A percentile compares a stretch with the other conserved stretches of the same genome.
Evolutionary conservation across 2,329 filamentous ascomycete species (phyloP).

Genomic region (Fusarium papillatum): DNA sequence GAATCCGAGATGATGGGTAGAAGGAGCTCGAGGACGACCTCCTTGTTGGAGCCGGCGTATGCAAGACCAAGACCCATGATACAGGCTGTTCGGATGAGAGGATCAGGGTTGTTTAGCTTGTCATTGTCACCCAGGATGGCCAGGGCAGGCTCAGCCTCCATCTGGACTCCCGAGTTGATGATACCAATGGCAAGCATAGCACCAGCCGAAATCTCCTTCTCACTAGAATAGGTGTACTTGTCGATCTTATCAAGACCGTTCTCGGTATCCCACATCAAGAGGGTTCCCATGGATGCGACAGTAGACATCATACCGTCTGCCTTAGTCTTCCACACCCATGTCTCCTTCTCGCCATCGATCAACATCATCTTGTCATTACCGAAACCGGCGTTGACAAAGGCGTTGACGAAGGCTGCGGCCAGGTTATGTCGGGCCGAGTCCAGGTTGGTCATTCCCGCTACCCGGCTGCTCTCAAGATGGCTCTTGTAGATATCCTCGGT

Average conservation of each 20-base stretch:
- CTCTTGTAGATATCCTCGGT: slow-evolving; percentile 99
- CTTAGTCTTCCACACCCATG: slow-evolving; percentile 99
- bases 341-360: slow-evolving; percentile 87
- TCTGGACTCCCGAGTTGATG: slow-evolving; percentile 91
- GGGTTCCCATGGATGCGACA: slow-evolving; percentile 91
- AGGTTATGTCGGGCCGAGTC: slow-evolving; percentile 97
- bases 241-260: slow-evolving; percentile 94
- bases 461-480: slow-evolving; percentile 94
- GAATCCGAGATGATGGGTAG: slow-evolving; percentile 91
- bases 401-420: slow-evolving; percentile 96
- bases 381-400: slow-evolving; percentile 96
- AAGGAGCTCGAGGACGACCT: slow-evolving; percentile 87
- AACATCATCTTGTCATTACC: slow-evolving; percentile 99
- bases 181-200: slow-evolving; percentile 95
- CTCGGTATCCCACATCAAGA: slow-evolving; percentile 95
- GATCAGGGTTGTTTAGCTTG: slow-evolving; percentile 83
- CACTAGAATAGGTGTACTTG: slow-evolving; percentile 88
- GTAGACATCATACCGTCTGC: slow-evolving; percentile 98
- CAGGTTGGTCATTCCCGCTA: slow-evolving; percentile 92
- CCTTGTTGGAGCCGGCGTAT: slow-evolving; percentile 94
- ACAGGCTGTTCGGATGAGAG: slow-evolving; percentile 82
- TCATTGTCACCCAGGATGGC: slow-evolving; percentile 86
- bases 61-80: slow-evolving; percentile 97
- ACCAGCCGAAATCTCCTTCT: slow-evolving; percentile 88
- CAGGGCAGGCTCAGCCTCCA: slow-evolving; percentile 91